A percentile compares a stretch with the other conserved stretches of the same genome.
Conservation (phyloP, 305 asterid genomes). For the Rubia peregrina region DNA sequence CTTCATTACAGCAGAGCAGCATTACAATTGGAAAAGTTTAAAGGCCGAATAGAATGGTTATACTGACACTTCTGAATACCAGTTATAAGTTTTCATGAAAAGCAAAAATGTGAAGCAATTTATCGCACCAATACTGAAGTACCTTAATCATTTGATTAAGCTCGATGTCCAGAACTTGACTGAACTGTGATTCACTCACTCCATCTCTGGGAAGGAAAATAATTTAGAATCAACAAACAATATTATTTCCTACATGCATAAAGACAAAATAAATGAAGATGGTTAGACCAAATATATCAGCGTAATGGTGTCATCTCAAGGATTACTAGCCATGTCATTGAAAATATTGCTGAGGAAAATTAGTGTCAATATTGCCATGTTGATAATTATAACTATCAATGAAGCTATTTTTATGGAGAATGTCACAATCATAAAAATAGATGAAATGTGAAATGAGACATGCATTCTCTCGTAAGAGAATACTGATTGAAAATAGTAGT, state of each 20-base stretch:
- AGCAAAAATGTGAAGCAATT: neutral
- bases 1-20: neutral
- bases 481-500: neutral
- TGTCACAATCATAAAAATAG: neutral
- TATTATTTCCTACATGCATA: neutral
- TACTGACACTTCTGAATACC: neutral
- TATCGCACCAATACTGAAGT: slow-evolving; percentile 11
- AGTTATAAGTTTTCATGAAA: neutral
- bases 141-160: slow-evolving; percentile 90
- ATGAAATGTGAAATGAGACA: neutral
- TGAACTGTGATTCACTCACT: slow-evolving; percentile 78
- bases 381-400: neutral
- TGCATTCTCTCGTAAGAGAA: neutral
- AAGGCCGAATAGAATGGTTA: neutral
- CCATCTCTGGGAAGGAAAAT: slow-evolving; percentile 61
- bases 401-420: neutral
- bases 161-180: slow-evolving; percentile 66
- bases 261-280: neutral
- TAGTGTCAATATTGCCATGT: neutral
- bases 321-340: neutral
- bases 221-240: neutral
- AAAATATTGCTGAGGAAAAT: slow-evolving; percentile 1
- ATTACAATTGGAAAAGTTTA: neutral
- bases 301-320: neutral
- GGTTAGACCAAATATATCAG: neutral